Base-by-base conservation (phyloP, 1,284 basidiomycete species). In the Cutaneotrichosporon sp. region DNA sequence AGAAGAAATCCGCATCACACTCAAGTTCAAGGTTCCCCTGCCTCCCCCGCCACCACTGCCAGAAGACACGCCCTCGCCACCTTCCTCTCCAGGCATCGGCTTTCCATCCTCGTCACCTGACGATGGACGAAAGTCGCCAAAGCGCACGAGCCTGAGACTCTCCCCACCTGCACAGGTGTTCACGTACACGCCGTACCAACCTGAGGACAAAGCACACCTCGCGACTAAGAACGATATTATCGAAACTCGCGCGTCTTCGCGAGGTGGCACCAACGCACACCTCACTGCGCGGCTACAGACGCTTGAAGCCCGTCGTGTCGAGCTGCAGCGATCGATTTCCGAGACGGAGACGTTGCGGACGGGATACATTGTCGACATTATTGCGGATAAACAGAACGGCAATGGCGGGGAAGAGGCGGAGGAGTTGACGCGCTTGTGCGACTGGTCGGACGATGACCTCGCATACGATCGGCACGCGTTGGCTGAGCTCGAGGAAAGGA, bases 401-500 rank as follows among this genome's bases (percentile, higher is more conserved):
- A 32, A 13, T 10, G 50, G 26, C 10, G 14, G 26, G 14, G 50
- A 52, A 26, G 10, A 18, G 31, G 30, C 31, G 18, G 51, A 5
- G 14, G 30, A 16, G 7, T 7, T 8, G 14, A 53, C 16, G 51
- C 11, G 51, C 30, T 8, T 32, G 16, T 30, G 51, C 26, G 26
- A n/a, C 18, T 53, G 51, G 51, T 32, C 3, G 8, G 31, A 53
- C 22, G 51, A 53, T 18, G 51, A 53, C 51, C 31, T 53, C 31
- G 51, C 31, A 14, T 53, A 53, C 31, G 51, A 53, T 31, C 51
- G 51, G 7, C 16, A 34, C 30, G 26, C 14, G 18, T 14, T 53
- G 5, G 31, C 26, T 10, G 31, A 32, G 51, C 30, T 53, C 31
- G 51, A 53, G 31, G 31, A 8, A 13, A 8, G 34, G 18, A 53